Evolutionary conservation across 805 yeast species (phyloP), one percentile per base, ranked within the genome.

Genomic region (Starmerella davenportii): DNA sequence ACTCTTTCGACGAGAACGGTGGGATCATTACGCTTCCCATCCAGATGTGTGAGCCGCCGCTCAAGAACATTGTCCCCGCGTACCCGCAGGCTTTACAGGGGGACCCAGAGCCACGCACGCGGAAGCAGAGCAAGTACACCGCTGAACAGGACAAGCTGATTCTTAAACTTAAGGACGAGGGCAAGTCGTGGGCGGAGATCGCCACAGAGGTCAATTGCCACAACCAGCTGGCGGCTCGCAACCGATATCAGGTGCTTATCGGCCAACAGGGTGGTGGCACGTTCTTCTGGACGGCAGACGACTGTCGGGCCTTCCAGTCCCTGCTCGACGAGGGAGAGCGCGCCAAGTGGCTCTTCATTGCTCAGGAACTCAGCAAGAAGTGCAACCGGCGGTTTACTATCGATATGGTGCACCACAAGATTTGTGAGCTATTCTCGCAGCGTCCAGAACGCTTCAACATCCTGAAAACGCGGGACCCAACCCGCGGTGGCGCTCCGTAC

Each of bases 221-320:
- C 7, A 68, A 74, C 31, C 74, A 70, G 42, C 58, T 78, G 30
- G 81, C 87, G 0, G 87, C 85, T 0, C 59, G 87, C 41, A 78
- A 78, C 52, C 59, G 87, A 42, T 79, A 79, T 49, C 87, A 78
- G 55, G 87, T 78, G 3, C 64, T 78, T 35, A 76, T 79, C 46
- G 90, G 90, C 4, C 87, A 78, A 52, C 87, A 78, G 50, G 87
- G 87, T 3, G 77, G 79, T 25, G 79, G 78, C 11, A 65, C 73
- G 1, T 67, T 72, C 19, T 67, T 70, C 23, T 76, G 82, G 76
- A 70, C 68, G 8, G 48, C 60, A 1, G 70, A 68, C 14, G 82
- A 76, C 54, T 65, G 70, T 5, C 42, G 55, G 21, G 61, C 62
- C 17, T 57, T 78, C 30, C 72, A 68, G 47, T 52, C 52, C 15